phyloP scores from a whole-genome alignment of 2,329 filamentous ascomycete genomes.

The Amphichorda felina region DNA sequence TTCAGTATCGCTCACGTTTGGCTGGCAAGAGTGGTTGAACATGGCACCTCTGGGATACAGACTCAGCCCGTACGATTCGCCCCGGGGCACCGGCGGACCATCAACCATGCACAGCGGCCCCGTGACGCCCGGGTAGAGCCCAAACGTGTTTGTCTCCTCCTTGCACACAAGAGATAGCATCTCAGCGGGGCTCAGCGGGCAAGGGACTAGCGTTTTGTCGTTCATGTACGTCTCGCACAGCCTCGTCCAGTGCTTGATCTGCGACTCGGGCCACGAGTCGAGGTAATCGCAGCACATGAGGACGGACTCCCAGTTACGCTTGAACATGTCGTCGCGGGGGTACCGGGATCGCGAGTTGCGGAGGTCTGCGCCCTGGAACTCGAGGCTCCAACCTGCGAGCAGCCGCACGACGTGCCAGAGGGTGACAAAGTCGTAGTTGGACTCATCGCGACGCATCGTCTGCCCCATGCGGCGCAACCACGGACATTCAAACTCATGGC shows the following conservation, averaged over 20 bases:
- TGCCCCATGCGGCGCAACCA: slow-evolving; percentile 11
- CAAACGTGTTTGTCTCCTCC: slow-evolving; percentile 17
- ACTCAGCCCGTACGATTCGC: slow-evolving; percentile 12
- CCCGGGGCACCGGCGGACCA: slow-evolving; percentile 7
- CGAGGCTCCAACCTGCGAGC: slow-evolving; percentile 11
- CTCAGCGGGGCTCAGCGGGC: slow-evolving; percentile 7
- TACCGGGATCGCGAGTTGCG: background rate
- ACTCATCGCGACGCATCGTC: slow-evolving; percentile 8
- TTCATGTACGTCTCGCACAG: slow-evolving; percentile 11
- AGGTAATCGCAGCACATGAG: slow-evolving; percentile 15
- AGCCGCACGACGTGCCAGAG: slow-evolving; percentile 16
- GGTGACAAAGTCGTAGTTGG: slow-evolving; percentile 14
- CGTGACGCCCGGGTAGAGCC: slow-evolving; percentile 11
- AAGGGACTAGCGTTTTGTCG: slow-evolving; percentile 7
- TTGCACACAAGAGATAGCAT: slow-evolving; percentile 13
- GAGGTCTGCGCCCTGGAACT: slow-evolving; percentile 3
- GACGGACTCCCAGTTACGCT: slow-evolving; percentile 12
- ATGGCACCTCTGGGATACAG: slow-evolving; percentile 14
- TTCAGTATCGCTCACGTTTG: slow-evolving; percentile 16
- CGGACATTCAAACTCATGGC: slow-evolving; percentile 13
- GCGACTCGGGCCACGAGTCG: slow-evolving; percentile 13
- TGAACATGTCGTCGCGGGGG: slow-evolving; percentile 8
- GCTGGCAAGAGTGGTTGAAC: slow-evolving; percentile 16
- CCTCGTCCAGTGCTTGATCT: slow-evolving; percentile 12
- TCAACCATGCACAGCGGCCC: slow-evolving; percentile 8